Percentiles rank a stretch among this genome's conserved stretches.
Evolutionary conservation across 345 rosid species (phyloP).

Genomic region (Corchorus capsularis): DNA sequence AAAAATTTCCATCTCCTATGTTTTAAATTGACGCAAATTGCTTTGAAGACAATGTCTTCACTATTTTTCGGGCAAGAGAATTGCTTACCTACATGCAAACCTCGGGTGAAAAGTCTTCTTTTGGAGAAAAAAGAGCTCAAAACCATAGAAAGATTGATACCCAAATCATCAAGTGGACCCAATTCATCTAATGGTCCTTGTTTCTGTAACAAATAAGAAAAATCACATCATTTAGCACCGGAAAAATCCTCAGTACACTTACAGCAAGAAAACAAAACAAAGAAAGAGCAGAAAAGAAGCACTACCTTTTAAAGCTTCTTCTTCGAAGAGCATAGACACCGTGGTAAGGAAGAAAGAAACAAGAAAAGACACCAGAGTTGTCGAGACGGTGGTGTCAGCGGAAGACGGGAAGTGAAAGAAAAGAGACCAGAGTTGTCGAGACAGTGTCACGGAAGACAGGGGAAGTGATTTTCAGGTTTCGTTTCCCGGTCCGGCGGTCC

Average conservation of each 20-base stretch:
- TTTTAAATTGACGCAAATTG: slow-evolving; percentile 56
- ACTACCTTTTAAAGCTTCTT: background rate
- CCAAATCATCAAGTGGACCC: slow-evolving; percentile 21
- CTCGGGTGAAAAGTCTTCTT: slow-evolving; percentile 35
- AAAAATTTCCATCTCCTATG: slow-evolving; percentile 66
- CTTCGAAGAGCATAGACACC: background rate
- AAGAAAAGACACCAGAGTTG: no score
- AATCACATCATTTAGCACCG: slow-evolving; percentile 10
- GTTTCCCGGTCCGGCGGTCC: no score
- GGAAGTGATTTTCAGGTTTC: no score
- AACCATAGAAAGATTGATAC: slow-evolving; percentile 31
- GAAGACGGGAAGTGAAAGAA: no score
- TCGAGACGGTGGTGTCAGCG: no score
- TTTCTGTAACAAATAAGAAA: slow-evolving; percentile 16
- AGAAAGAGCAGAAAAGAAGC: background rate
- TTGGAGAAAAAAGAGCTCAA: slow-evolving; percentile 30
- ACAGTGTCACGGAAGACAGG: no score
- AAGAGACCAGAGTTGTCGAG: no score
- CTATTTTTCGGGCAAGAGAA: slow-evolving; percentile 35
- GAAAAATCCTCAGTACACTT: background rate
- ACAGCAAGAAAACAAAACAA: background rate
- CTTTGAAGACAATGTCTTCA: slow-evolving; percentile 53
- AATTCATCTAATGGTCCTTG: background rate
- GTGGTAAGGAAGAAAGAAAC: background rate
- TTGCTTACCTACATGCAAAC: slow-evolving; percentile 46